Evolutionary conservation across 2,329 filamentous ascomycete species (phyloP).

Genomic region (Cadophora sp.): DNA sequence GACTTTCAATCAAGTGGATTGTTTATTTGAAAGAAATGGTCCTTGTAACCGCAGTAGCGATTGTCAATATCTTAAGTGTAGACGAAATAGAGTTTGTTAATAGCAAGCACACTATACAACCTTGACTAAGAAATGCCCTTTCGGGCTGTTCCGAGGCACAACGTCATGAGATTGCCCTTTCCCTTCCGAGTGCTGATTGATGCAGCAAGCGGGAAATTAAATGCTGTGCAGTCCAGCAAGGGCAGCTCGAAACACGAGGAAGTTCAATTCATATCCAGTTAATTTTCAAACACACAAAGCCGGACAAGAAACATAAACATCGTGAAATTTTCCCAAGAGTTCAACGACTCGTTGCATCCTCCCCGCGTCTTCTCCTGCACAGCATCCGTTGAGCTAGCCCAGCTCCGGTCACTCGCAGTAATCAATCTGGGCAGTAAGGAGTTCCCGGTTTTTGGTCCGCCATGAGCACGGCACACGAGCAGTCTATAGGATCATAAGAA

Average conservation of each 20-base stretch:
- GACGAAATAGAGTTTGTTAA: not conserved
- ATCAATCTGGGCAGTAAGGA: conserved; percentile 13
- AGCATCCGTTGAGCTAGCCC: not conserved
- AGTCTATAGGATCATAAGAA: not conserved
- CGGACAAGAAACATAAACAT: not conserved
- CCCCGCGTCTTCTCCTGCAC: not conserved
- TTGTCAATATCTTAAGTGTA: not conserved
- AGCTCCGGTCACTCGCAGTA: not conserved
- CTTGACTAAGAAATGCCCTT: not conserved
- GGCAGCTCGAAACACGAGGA: conserved; percentile 17
- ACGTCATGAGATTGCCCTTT: conserved; percentile 15
- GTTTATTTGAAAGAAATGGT: not conserved
- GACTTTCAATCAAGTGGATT: not conserved
- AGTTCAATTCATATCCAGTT: not conserved
- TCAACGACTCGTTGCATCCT: not conserved
- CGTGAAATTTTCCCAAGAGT: not conserved
- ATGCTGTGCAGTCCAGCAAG: not conserved
- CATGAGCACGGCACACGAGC: conserved; percentile 19
- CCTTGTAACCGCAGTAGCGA: not conserved
- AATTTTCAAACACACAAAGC: not conserved
- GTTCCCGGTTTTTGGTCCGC: conserved; percentile 6
- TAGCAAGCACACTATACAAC: not conserved
- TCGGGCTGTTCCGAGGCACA: conserved; percentile 9
- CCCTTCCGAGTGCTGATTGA: conserved; percentile 6
- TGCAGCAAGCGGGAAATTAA: conserved; percentile 20